phyloP scores from a whole-genome alignment of 2,329 filamentous ascomycete species.

The Fusarium longipes region DNA sequence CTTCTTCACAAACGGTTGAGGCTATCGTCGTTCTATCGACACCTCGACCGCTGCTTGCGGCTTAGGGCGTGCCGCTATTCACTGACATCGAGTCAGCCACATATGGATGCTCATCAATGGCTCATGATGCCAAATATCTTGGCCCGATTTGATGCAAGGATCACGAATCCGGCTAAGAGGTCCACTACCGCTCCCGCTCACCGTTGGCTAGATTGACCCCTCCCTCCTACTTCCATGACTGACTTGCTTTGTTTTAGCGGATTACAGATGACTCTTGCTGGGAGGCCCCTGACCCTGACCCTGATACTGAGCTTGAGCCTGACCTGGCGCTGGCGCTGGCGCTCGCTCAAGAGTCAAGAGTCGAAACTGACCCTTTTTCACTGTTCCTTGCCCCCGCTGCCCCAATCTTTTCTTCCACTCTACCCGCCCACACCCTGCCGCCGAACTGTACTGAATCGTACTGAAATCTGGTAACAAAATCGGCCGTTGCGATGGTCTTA shows the following conservation, averaged over 20 bases:
- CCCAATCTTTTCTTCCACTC: constrained; percentile 12
- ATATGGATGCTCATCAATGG: constrained; percentile 20
- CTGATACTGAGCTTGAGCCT: background rate
- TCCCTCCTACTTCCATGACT: background rate
- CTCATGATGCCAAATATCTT: constrained; percentile 36
- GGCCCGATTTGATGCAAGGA: constrained; percentile 27
- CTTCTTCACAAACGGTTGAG: constrained; percentile 25
- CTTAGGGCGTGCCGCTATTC: constrained; percentile 29
- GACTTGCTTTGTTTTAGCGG: background rate
- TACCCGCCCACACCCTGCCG: background rate
- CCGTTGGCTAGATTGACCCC: constrained; percentile 36
- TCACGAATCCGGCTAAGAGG: constrained; percentile 17
- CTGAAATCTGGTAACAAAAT: background rate
- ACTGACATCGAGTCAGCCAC: constrained; percentile 36
- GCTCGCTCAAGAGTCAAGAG: background rate
- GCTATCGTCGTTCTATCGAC: constrained; percentile 25
- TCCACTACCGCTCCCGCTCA: constrained; percentile 39
- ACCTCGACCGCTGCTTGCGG: constrained; percentile 28
- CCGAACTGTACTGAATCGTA: background rate
- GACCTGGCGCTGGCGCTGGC: background rate
- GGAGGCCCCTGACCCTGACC: background rate
- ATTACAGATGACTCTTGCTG: background rate
- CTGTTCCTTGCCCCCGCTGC: background rate
- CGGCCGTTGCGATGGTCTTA: constrained; percentile 30
- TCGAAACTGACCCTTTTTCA: background rate